These are phyloP conservation scores for Coniochaeta prunicola DNA, from an alignment of 2,329 filamentous ascomycete species.

Conservation along the genomic window DNA sequence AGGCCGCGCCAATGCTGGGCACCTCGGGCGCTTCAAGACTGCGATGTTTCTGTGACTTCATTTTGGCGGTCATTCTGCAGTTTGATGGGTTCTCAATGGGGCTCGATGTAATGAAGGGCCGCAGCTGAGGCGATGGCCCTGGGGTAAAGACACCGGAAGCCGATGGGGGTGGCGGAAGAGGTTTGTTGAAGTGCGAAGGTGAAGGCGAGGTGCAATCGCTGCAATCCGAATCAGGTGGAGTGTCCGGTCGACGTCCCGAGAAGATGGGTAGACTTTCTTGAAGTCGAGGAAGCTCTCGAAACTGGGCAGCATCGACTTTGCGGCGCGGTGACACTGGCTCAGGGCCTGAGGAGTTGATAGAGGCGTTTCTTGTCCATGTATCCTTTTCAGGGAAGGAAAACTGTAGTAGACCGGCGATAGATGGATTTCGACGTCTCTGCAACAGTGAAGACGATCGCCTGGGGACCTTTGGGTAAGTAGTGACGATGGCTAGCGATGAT, in stretches of 20 bases:
- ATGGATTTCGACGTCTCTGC: constrained; percentile 3
- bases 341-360: neutral
- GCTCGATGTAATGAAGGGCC: neutral
- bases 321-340: neutral
- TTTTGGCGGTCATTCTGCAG: neutral
- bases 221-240: constrained; percentile 11
- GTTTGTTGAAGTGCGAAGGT: neutral
- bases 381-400: constrained; percentile 11
- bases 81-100: neutral
- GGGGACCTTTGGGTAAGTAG: constrained; percentile 6
- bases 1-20: neutral
- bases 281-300: constrained; percentile 5
- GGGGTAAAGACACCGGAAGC: constrained; percentile 4
- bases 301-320: neutral
- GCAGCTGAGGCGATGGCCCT: constrained; percentile 12
- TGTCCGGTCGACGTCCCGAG: constrained; percentile 7
- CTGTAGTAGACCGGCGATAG: constrained; percentile 11
- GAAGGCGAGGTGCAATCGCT: constrained; percentile 6
- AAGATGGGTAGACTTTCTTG: constrained; percentile 10
- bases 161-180: neutral
- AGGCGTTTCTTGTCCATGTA: neutral
- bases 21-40: neutral
- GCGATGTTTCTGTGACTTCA: neutral
- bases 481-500: neutral
- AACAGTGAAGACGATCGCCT: constrained; percentile 11